Evolutionary conservation across 208 protist species (phyloP), one percentile per base, ranked within the genome.

Genomic region (Trypanosomatidae sp.): DNA sequence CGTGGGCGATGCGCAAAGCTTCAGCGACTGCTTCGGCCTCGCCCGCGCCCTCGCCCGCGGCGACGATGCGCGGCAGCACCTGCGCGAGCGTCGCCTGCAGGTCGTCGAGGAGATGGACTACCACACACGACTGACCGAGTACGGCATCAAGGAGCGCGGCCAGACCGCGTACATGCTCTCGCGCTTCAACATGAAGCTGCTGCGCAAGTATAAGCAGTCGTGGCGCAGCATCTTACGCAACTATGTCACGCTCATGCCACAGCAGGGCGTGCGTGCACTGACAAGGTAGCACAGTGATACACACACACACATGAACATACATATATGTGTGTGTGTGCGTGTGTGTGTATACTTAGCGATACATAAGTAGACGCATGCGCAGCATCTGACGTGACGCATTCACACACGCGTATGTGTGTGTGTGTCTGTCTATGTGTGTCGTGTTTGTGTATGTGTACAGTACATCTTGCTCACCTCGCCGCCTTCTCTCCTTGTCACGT

Each of bases 21-120:
- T 95, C 55, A 84, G 68, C 1, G 88, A 95, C 56, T 95, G 88
- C 67, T 95, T 93, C 47, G 61, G 64, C 6, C 72, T 95, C 16
- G 78, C 88, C 0, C 77, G 76, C 26, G 61, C 69, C 10, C 68
- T 95, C 24, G 71, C 78, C 11, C 65, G 60, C 4, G 71, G 74
- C 19, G 79, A 87, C 33, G 76, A 87, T 35, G 71, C 89, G 8
- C 47, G 59, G 44, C 42, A 74, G 45, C 89, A 87, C 37, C 40
- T 93, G 35, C 66, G 66, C 30, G 68, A 90, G 45, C 77, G 88
- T 13, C 74, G 84, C 0, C 61, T 88, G 56, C 76, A 93, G 53
- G 84, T 93, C 38, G 81, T 93, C 73, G 78, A 88, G 54, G 84
- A 92, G 60, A 43, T 92, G 28, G 81, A 93, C 49, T 62, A 89